Evolutionary conservation across 73 alveolate species (phyloP), one percentile per base, ranked within the genome.

Genomic region (Durusdinium trenchii): DNA sequence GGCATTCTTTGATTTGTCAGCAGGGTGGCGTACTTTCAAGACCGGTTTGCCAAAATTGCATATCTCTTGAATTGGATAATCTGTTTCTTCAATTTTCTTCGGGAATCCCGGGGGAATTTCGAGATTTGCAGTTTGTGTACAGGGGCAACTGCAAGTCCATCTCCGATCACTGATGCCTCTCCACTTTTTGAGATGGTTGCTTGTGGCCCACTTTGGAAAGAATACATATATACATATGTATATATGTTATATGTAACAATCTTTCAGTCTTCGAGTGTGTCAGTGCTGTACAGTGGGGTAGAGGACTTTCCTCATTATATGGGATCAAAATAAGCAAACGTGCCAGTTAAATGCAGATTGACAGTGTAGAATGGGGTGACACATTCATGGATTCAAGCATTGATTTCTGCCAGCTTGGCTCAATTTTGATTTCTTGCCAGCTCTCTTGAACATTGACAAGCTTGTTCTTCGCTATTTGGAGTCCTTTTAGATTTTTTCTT

Each of bases 251-350:
- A n/a, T n/a, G n/a, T n/a, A n/a, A n/a, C n/a, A n/a, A n/a, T n/a
- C n/a, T n/a, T n/a, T n/a, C n/a, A n/a, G n/a, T 50, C 18, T 38
- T 83, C 28, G 36, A 20, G 18, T 50, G 93, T 71, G 75, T 51
- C 93, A 50, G 93, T 83, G 93, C 93, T 83, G 93, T 83, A 83
- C 93, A 83, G 93, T 36, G 73, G 75, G 93, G 93, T 20, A 28
- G 2, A 67, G 52, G 73, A 50, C 69, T 42, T n/a, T n/a, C n/a
- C n/a, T n/a, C n/a, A n/a, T n/a, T n/a, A n/a, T n/a, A n/a, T n/a
- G n/a, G n/a, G n/a, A n/a, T n/a, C n/a, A n/a, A n/a, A n/a, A n/a
- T 35, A 6, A 16, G 61, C 16, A 40, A 76, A 43, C 0, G 43
- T 12, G 87, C 61, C 30, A 71, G 84, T 4, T 9, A 12, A 16